Percentiles rank a stretch among this genome's conserved stretches.
phyloP scores from a whole-genome alignment of 2,329 filamentous ascomycete species.

The Trichoderma sp. region DNA sequence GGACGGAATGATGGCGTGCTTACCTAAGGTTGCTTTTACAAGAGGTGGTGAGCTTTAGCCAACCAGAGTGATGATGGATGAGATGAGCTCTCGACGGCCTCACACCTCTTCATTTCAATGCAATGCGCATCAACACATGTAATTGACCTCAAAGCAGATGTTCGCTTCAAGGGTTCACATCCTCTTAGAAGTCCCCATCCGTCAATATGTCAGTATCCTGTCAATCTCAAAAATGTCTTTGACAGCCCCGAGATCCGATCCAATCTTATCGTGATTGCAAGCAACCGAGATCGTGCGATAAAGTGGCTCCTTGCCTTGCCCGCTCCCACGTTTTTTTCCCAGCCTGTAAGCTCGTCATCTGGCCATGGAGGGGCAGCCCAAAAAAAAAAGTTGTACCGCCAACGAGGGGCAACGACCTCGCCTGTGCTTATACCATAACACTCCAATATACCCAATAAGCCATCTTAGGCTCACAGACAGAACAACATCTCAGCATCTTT shows the following conservation, averaged over 20 bases:
- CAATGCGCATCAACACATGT: too few species aligned
- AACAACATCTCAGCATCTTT: neutral
- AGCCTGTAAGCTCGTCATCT: conserved; percentile 9
- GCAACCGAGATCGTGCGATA: conserved; percentile 16
- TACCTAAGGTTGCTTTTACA: too few species aligned
- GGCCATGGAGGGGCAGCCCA: conserved; percentile 3
- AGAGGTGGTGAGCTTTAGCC: too few species aligned
- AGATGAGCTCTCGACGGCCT: too few species aligned
- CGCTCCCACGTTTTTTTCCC: conserved; percentile 9
- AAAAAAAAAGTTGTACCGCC: neutral
- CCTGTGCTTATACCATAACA: neutral
- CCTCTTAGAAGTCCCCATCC: too few species aligned
- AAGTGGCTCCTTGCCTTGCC: conserved; percentile 6
- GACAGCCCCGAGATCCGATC: conserved; percentile 8
- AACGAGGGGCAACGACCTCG: conserved; percentile 9
- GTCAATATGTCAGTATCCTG: too few species aligned
- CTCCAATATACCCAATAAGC: neutral
- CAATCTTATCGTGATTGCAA: conserved; percentile 12
- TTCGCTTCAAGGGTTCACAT: too few species aligned
- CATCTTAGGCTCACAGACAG: neutral
- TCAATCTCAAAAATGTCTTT: neutral
- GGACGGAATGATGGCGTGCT: too few species aligned
- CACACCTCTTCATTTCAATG: too few species aligned
- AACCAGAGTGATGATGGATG: too few species aligned
- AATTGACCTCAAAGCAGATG: too few species aligned